Evolutionary conservation across 1,139 yeast genomes (phyloP), one percentile per base, ranked within the genome.

Genomic region (Petasospora fabianii): DNA sequence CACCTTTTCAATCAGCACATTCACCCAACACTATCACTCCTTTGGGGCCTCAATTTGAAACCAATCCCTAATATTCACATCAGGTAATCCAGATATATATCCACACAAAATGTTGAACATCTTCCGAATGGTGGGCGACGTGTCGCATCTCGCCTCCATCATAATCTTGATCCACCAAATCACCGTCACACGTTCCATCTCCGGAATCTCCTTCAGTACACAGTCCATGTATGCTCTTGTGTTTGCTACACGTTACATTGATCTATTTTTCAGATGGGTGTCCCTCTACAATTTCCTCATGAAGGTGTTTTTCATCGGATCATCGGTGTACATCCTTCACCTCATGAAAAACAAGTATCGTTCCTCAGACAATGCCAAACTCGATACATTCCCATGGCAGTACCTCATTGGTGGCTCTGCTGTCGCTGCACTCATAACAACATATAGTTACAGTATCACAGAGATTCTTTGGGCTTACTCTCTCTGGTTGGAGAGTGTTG

Each of bases 131-230:
- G 49, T 58, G 38, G 75, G 92, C 26, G 98, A 92, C 59, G 59
- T 86, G 45, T 77, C 94, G 37, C 98, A 92, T 60, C 68, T 86
- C 60, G 80, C 84, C 30, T 82, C 95, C 55, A 84, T 86, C 46
- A 67, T 85, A 45, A 73, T 92, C 44, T 71, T 92, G 48, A 69
- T 90, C 39, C 80, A 77, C 45, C 78, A 88, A 36, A 86, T 92
- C 54, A 77, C 71, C 44, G 60, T 65, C 18, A 74, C 84, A 43
- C 69, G 71, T 50, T 81, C 95, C 11, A 80, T 84, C 40, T 76
- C 80, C 31, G 98, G 98, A 27, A 75, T 92, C 40, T 88, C 97
- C 4, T 68, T 87, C 60, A 90, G 90, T 65, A 86, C 97, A 0
- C 97, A 92, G 59, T 68, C 76, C 1, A 66, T 92, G 34, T 92